Percentiles rank a stretch among this genome's conserved stretches.
Conservation (phyloP, 768 basidiomycete genomes). For the Postia placenta region DNA sequence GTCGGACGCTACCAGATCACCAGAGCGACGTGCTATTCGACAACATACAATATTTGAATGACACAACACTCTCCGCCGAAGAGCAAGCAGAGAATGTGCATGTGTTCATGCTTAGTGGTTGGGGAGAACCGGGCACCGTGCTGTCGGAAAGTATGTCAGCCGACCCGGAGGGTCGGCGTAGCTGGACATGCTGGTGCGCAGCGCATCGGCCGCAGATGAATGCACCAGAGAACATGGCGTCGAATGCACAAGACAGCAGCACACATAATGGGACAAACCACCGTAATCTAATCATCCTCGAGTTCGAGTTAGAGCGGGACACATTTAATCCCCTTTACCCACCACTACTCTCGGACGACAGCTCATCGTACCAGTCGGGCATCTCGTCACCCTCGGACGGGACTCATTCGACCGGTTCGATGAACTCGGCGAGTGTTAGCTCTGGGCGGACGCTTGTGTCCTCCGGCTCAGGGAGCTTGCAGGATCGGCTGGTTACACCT, state of each 20-base stretch:
- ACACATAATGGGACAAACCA: not conserved
- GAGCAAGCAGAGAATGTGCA: conserved; percentile 48
- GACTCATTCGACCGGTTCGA: conserved; percentile 12
- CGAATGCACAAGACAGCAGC: not conserved
- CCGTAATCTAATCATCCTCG: conserved; percentile 53
- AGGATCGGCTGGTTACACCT: conserved; percentile 13
- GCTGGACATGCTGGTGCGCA: conserved; percentile 70
- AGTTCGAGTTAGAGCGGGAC: conserved; percentile 77
- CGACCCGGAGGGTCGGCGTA: conserved; percentile 29
- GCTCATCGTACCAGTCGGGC: conserved; percentile 12
- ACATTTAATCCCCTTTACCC: conserved; percentile 65
- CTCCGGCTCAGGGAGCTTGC: conserved; percentile 4
- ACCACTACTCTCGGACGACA: conserved; percentile 15
- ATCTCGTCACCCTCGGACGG: conserved; percentile 23
- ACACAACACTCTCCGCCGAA: conserved; percentile 34
- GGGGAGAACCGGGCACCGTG: conserved; percentile 57
- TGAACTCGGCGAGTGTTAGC: conserved; percentile 10
- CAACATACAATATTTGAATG: conserved; percentile 61
- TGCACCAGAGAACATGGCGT: conserved; percentile 13
- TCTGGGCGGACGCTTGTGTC: conserved; percentile 23
- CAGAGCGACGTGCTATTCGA: conserved; percentile 69
- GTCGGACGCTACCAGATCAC: conserved; percentile 56
- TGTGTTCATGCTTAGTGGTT: conserved; percentile 66
- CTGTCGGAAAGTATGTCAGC: conserved; percentile 20
- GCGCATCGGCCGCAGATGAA: conserved; percentile 45